Conservation (phyloP, 495 filamentous ascomycete species). For the Bacidia gigantensis region DNA sequence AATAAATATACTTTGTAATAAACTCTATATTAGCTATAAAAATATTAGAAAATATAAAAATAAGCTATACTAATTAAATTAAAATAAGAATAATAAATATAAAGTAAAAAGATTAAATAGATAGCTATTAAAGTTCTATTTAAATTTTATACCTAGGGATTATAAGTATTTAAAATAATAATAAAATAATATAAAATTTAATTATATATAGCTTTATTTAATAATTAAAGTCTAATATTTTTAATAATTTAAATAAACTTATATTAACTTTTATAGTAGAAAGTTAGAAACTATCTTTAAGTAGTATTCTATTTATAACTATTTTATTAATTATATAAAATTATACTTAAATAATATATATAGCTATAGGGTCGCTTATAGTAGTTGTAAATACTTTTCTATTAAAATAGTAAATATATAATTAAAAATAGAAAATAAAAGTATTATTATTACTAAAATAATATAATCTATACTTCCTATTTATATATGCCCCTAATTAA, state of each 20-base stretch:
- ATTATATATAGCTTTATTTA: neutral
- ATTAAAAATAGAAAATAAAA: no score
- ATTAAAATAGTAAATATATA: neutral
- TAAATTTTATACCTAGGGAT: no score
- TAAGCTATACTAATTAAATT: no score
- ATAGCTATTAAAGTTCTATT: no score
- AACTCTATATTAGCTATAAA: no score
- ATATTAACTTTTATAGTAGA: neutral
- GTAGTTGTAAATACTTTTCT: neutral
- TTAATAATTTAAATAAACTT: neutral
- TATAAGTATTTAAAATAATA: no score
- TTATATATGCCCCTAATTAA: neutral
- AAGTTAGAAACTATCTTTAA: neutral
- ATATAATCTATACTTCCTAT: neutral
- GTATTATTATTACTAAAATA: neutral
- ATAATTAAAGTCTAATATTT: neutral
- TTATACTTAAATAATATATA: neutral
- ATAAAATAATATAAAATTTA: neutral
- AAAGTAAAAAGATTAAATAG: no score
- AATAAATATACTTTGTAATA: no score
- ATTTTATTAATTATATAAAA: neutral
- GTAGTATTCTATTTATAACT: neutral
- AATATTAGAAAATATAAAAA: no score
- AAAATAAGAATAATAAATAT: no score
- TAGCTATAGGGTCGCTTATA: neutral